Evolutionary conservation across 129 eudicot genomes (phyloP), one percentile per base, ranked within the genome.

Genomic region (Pittosporum tobira): DNA sequence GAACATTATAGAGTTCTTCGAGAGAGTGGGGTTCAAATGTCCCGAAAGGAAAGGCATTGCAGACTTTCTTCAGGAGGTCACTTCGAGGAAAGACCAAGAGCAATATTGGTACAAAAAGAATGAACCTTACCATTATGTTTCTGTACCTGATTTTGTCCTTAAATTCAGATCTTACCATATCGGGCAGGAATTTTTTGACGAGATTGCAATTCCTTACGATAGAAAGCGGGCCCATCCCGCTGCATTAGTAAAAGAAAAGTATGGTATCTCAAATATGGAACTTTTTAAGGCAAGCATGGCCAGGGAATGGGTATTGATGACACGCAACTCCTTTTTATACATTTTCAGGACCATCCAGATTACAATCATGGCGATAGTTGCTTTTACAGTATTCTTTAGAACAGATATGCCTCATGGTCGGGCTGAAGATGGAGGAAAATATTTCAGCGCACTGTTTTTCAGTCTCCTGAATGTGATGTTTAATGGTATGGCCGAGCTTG

Each of bases 341-440:
- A 42, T 65, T 38, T 65, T 65, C 70, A 65, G 53, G 51, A 51
- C 43, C 0, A 40, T 43, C 1, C 62, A 65, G 42, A 51, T 65
- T 36, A 65, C 62, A 5, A 38, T 65, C 42, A 65, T 65, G 70
- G 43, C 62, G 18, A 34, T 50, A 16, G n/a, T 53, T n/a, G 43
- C 70, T 7, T 42, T 65, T 38, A 24, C 62, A 5, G 70, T 53
- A 11, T 65, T 65, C 31, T 30, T 65, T 12, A 53, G 70, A 25
- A 65, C 70, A 4, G 42, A 47, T 37, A 65, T 65, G 70, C 48
- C 52, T 31, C 51, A 40, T 13, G 34, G 48, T 16, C 36, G 19
- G 1, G 18, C 53, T 30, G 53, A 34, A 4, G 51, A 60, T 42
- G 46, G 27, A 2, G 9, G 7, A 20, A 60, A 60, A 25, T 60